Evolutionary conservation across 2,329 filamentous ascomycete species (phyloP).

Genomic region (Ophiostoma piceae): DNA sequence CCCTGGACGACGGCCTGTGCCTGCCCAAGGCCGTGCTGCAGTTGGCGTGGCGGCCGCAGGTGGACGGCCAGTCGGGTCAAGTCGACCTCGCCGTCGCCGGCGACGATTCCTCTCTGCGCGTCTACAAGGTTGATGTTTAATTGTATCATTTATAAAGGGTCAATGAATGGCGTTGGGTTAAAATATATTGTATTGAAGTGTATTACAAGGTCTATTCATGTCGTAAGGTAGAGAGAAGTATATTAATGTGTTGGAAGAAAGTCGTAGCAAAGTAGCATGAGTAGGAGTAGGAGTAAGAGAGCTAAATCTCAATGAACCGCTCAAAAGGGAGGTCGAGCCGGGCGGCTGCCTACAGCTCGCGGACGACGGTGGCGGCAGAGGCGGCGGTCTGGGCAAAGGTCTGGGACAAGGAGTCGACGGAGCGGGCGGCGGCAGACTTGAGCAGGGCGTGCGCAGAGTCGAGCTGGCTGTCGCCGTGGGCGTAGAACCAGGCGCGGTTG

Average conservation of each 20-base stretch:
- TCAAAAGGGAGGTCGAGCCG: constrained; percentile 6
- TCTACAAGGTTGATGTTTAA: constrained; percentile 45
- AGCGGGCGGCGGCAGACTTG: constrained; percentile 31
- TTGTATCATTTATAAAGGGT: not conserved
- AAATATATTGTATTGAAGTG: not conserved
- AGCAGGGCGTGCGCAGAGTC: constrained; percentile 40
- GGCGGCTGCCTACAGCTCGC: constrained; percentile 36
- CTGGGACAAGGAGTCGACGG: constrained; percentile 32
- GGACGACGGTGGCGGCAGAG: constrained; percentile 30
- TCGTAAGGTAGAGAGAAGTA: constrained; percentile 8
- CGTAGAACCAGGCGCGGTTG: constrained; percentile 89
- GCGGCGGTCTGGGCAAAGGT: constrained; percentile 19
- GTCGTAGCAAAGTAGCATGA: not conserved
- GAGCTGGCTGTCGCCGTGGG: constrained; percentile 65
- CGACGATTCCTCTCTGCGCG: constrained; percentile 56
- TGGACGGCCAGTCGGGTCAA: constrained; percentile 15
- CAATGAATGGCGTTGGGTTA: not conserved
- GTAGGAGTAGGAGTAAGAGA: too few species aligned
- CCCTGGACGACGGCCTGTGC: constrained; percentile 39
- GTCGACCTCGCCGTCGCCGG: constrained; percentile 50
- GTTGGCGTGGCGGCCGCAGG: constrained; percentile 58
- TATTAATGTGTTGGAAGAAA: not conserved
- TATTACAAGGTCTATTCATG: constrained; percentile 10
- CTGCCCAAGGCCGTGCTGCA: constrained; percentile 62
- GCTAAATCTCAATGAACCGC: constrained; percentile 6